Percentiles rank a stretch among this genome's conserved stretches.
Conservation (phyloP, 2,329 filamentous ascomycete species). For the Xylariales sp. region DNA sequence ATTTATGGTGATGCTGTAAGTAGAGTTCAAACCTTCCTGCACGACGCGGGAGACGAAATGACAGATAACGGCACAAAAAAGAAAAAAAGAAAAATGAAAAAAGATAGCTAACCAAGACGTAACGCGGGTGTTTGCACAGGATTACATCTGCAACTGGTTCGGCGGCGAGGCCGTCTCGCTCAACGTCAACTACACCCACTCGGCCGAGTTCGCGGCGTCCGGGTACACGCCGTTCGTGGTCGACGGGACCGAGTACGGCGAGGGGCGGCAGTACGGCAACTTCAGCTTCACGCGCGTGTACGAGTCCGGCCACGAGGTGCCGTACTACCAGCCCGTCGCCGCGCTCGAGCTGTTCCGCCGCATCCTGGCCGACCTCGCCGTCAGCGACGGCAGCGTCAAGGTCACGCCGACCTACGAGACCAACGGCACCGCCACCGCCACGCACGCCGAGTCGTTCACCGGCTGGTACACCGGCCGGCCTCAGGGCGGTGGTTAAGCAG, state of each 20-base stretch:
- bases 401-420: slow-evolving; percentile 45
- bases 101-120: background rate
- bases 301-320: slow-evolving; percentile 58
- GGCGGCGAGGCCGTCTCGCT: slow-evolving; percentile 56
- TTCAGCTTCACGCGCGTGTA: slow-evolving; percentile 62
- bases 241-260: slow-evolving; percentile 53
- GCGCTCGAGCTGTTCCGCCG: slow-evolving; percentile 55
- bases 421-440: slow-evolving; percentile 50
- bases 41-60: too few relatives aligned
- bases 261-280: slow-evolving; percentile 71
- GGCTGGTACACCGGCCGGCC: slow-evolving; percentile 55
- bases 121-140: slow-evolving; percentile 25
- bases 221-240: slow-evolving; percentile 55
- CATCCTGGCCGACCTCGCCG: slow-evolving; percentile 51
- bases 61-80: too few relatives aligned
- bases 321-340: slow-evolving; percentile 55
- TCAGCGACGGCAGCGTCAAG: slow-evolving; percentile 47
- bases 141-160: slow-evolving; percentile 58
- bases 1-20: slow-evolving; percentile 57
- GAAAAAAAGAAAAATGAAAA: too few relatives aligned
- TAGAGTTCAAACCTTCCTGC: background rate
- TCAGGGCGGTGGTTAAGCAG: too few relatives aligned
- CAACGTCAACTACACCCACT: slow-evolving; percentile 37
- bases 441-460: slow-evolving; percentile 44
- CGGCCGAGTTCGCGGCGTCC: slow-evolving; percentile 43